Conservation (phyloP, 164 flowering plant species). For the Akebia trifoliata region DNA sequence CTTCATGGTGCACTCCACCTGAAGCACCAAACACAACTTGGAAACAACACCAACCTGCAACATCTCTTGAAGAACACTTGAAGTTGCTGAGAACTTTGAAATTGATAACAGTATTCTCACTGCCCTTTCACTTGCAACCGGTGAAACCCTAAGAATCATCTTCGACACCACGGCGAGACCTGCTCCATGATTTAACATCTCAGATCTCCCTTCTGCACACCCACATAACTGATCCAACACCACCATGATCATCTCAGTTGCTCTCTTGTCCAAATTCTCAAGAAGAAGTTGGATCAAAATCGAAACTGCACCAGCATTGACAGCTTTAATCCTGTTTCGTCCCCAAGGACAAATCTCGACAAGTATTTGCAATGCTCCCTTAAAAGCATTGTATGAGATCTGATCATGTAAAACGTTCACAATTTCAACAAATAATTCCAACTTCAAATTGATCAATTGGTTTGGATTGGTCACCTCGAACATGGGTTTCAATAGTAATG, state of each 20-base stretch:
- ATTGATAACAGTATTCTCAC: conserved; percentile 50
- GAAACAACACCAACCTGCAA: conserved; percentile 66
- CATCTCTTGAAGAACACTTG: conserved; percentile 63
- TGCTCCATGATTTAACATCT: conserved; percentile 48
- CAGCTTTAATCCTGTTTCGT: conserved; percentile 60
- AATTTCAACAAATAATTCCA: conserved; percentile 27
- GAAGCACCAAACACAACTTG: conserved; percentile 67
- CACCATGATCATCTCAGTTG: conserved; percentile 34
- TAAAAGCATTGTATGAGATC: conserved; percentile 45
- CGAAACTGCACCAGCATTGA: conserved; percentile 44
- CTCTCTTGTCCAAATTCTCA: conserved; percentile 27
- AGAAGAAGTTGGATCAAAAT: conserved; percentile 49
- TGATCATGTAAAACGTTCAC: conserved; percentile 37
- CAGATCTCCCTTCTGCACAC: conserved; percentile 72
- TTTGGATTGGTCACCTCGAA: conserved; percentile 47
- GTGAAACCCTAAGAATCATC: no score
- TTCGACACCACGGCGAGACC: conserved; percentile 71
- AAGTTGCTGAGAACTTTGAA: conserved; percentile 38
- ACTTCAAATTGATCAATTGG: conserved; percentile 21
- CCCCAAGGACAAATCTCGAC: conserved; percentile 43
- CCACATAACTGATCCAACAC: conserved; percentile 51
- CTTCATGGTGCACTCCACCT: conserved; percentile 41
- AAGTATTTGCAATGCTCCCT: conserved; percentile 52
- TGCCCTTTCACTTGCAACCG: conserved; percentile 45
- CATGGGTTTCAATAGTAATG: no score